Conservation (phyloP, 2,329 filamentous ascomycete genomes). For the Paradendryphiella salina region DNA sequence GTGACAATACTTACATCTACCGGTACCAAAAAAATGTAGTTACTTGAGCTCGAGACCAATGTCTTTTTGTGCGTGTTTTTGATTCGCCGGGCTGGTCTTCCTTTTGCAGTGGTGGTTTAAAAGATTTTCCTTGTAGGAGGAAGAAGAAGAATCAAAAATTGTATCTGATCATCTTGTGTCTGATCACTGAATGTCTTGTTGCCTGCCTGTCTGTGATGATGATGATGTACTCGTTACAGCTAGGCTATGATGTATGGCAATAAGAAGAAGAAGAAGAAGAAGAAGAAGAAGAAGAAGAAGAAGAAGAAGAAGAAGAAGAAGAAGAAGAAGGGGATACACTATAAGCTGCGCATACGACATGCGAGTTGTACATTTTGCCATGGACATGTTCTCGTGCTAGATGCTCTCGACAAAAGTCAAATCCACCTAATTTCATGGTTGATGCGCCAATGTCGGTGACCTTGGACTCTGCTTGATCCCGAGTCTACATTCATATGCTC, state of each 20-base stretch:
- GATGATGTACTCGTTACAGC: too few relatives aligned
- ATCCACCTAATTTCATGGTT: too few relatives aligned
- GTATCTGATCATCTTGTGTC: background rate
- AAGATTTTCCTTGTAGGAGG: background rate
- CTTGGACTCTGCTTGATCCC: too few relatives aligned
- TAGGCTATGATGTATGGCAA: too few relatives aligned
- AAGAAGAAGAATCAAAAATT: background rate
- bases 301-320: background rate
- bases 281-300: background rate
- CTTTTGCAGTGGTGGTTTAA: background rate
- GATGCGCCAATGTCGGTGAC: too few relatives aligned
- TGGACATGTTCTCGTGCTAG: too few relatives aligned
- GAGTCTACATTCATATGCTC: too few relatives aligned
- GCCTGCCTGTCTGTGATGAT: background rate
- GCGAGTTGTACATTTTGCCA: too few relatives aligned
- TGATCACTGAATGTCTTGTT: too few relatives aligned
- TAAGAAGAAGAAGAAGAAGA: too few relatives aligned
- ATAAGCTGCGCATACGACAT: too few relatives aligned
- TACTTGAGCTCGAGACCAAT: constrained; percentile 9
- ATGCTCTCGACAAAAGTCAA: too few relatives aligned
- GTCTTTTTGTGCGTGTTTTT: constrained; percentile 4
- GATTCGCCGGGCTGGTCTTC: constrained; percentile 1
- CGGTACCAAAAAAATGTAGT: constrained; percentile 14
- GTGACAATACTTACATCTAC: constrained; percentile 14
- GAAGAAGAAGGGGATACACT: background rate